Conservation (phyloP, 2,329 filamentous ascomycete genomes). For the Chaetomium sp. region DNA sequence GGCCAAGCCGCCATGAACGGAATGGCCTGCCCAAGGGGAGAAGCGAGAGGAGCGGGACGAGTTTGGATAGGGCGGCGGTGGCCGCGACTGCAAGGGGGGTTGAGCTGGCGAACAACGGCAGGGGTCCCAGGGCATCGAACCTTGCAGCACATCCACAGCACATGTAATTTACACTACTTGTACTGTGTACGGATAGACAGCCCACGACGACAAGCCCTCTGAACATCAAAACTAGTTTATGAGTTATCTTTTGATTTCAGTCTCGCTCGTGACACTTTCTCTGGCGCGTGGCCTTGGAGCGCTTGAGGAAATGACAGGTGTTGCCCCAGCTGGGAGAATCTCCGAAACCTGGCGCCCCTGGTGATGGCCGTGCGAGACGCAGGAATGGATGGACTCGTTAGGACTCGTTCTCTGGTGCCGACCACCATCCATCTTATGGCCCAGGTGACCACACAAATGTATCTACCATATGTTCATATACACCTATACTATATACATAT, state of each 20-base stretch:
- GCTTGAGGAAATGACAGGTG: neutral
- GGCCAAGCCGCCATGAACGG: constrained; percentile 20
- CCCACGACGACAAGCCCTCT: too few species aligned
- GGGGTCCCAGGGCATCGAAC: constrained; percentile 1
- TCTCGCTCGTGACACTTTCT: neutral
- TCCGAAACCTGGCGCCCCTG: too few species aligned
- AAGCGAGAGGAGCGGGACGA: constrained; percentile 29
- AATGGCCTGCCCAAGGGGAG: constrained; percentile 18
- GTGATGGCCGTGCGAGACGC: neutral
- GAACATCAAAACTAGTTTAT: neutral
- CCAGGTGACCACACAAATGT: neutral
- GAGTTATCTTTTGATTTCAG: neutral
- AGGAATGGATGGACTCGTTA: neutral
- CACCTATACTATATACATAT: too few species aligned
- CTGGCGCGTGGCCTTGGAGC: neutral
- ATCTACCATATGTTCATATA: neutral
- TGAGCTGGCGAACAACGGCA: constrained; percentile 3
- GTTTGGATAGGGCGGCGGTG: constrained; percentile 12
- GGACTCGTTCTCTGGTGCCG: too few species aligned
- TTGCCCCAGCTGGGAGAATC: neutral
- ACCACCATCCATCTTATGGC: neutral
- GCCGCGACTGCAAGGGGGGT: constrained; percentile 23
- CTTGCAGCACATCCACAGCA: constrained; percentile 1
- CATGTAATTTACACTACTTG: neutral
- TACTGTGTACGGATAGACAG: neutral